phyloP scores from a whole-genome alignment of 2,329 filamentous ascomycete genomes.

The Pyricularia grisea region DNA sequence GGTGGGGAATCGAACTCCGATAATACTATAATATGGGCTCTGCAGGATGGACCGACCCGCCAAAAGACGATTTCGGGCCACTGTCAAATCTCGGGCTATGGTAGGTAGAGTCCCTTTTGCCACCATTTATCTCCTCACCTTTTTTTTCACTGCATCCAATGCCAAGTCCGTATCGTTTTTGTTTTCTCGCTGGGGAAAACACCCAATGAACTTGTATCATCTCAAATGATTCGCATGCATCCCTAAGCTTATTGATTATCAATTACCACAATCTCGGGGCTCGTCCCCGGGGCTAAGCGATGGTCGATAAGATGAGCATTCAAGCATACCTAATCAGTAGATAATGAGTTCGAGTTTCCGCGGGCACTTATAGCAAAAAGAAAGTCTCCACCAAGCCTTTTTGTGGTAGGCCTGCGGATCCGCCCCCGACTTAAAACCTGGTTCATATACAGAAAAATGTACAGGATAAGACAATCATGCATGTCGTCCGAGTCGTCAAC shows the following conservation, averaged over 20 bases:
- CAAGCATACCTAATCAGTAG: too few relatives aligned
- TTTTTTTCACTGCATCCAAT: too few relatives aligned
- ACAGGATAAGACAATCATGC: background rate
- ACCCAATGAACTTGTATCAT: too few relatives aligned
- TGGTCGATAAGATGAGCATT: background rate
- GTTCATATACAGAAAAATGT: background rate
- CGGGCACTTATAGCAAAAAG: background rate
- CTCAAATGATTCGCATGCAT: too few relatives aligned
- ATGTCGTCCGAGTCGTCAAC: background rate
- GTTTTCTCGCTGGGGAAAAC: too few relatives aligned
- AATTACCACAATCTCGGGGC: background rate
- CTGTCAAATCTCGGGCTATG: too few relatives aligned
- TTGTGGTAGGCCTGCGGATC: background rate
- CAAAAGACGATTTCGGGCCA: too few relatives aligned
- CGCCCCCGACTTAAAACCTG: background rate
- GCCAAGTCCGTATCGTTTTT: too few relatives aligned
- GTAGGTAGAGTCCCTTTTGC: too few relatives aligned
- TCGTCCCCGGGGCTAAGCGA: background rate
- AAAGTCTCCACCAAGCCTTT: background rate
- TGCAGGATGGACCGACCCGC: too few relatives aligned
- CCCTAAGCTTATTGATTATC: background rate
- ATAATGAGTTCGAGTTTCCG: background rate
- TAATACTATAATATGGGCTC: too few relatives aligned
- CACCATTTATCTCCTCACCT: too few relatives aligned
- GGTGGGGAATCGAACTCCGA: background rate